phyloP scores from a whole-genome alignment of 129 eudicot genomes.

The Gnaphalium uliginosum region DNA sequence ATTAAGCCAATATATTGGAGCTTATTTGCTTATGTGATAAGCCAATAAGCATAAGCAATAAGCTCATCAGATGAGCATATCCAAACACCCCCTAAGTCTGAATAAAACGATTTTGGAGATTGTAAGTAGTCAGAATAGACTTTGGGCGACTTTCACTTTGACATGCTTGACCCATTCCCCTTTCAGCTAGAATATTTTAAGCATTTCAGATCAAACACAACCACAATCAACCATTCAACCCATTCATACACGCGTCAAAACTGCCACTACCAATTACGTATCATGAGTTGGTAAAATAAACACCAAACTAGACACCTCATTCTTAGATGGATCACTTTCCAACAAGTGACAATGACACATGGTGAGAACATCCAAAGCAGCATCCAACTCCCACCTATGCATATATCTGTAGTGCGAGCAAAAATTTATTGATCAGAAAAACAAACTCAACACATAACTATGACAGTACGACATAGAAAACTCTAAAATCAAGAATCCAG shows the following conservation, averaged over 20 bases:
- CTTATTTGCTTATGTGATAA: too few species aligned
- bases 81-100: neutral
- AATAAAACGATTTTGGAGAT: neutral
- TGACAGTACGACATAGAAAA: neutral
- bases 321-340: conserved; percentile 60
- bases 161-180: neutral
- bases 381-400: conserved; percentile 96
- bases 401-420: conserved; percentile 54
- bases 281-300: conserved; percentile 17
- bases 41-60: too few species aligned
- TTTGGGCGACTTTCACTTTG: neutral
- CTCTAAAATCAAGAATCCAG: conserved; percentile 1
- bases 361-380: conserved; percentile 96
- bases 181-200: neutral
- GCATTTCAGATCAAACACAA: neutral
- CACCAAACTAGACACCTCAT: conserved; percentile 52
- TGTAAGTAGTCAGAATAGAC: neutral
- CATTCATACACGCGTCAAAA: neutral
- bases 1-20: too few species aligned
- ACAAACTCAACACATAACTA: neutral
- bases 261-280: conserved; percentile 9
- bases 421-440: conserved; percentile 15
- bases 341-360: conserved; percentile 97
- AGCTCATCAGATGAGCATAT: too few species aligned
- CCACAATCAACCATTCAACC: neutral